Conservation (phyloP, 306 rosid species). For the Vigna mungo region DNA sequence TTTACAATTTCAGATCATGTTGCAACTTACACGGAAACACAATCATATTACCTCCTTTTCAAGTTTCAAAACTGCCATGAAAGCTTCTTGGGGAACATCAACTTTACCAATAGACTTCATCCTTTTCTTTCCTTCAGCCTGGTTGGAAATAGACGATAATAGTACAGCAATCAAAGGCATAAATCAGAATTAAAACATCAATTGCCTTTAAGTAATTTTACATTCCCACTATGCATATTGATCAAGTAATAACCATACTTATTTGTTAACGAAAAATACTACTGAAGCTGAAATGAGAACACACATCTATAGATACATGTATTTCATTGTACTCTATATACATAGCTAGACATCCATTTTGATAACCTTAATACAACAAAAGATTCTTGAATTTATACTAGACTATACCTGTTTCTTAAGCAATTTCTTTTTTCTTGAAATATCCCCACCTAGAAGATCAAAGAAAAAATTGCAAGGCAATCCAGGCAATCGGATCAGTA, state of each 20-base stretch:
- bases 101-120: constrained; percentile 96
- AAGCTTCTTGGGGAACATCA: constrained; percentile 96
- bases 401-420: constrained; percentile 80
- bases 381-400: constrained; percentile 12
- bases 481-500: constrained; percentile 15
- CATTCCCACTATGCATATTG: constrained; percentile 19
- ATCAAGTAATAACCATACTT: constrained; percentile 21
- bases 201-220: constrained; percentile 3
- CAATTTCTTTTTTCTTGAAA: constrained; percentile 85
- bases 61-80: constrained; percentile 97
- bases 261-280: constrained; percentile 10
- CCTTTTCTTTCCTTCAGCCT: constrained; percentile 97
- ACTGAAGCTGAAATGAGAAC: constrained; percentile 17
- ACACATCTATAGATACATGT: constrained; percentile 8
- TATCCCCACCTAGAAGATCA: constrained; percentile 77
- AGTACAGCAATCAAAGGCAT: constrained; percentile 17
- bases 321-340: constrained; percentile 22
- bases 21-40: constrained; percentile 36
- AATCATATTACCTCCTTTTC: constrained; percentile 87
- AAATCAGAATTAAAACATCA: constrained; percentile 23
- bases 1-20: constrained; percentile 44
- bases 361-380: constrained; percentile 1
- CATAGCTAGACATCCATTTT: constrained; percentile 18
- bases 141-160: constrained; percentile 35
- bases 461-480: constrained; percentile 9